These are phyloP conservation scores for Ophiostoma sp. DNA, from an alignment of 2,329 filamentous ascomycete genomes.

Conservation along the genomic window DNA sequence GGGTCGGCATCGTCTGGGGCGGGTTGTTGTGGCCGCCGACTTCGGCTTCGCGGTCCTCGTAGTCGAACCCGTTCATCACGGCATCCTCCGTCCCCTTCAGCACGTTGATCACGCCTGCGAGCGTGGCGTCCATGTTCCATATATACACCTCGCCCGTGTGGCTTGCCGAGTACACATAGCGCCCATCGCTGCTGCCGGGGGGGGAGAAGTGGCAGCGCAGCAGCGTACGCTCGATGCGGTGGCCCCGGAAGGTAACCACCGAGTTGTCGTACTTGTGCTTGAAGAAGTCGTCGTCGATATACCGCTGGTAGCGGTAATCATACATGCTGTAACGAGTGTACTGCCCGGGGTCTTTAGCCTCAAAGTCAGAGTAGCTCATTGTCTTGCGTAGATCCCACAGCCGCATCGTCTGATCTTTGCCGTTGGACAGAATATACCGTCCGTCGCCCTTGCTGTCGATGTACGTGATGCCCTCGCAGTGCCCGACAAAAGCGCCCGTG, in stretches of 20 bases:
- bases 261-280: constrained; percentile 83
- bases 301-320: constrained; percentile 67
- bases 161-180: constrained; percentile 90
- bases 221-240: constrained; percentile 80
- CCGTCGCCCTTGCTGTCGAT: constrained; percentile 66
- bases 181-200: constrained; percentile 73
- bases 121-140: constrained; percentile 83
- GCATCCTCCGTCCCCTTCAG: constrained; percentile 52
- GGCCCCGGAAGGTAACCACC: constrained; percentile 86
- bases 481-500: constrained; percentile 60
- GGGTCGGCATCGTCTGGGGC: background rate
- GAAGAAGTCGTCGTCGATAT: constrained; percentile 60
- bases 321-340: constrained; percentile 64
- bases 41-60: constrained; percentile 15
- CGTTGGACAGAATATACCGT: constrained; percentile 84
- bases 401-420: constrained; percentile 95
- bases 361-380: constrained; percentile 64
- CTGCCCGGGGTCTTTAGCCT: constrained; percentile 49
- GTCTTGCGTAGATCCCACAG: constrained; percentile 92
- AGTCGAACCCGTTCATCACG: background rate
- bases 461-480: constrained; percentile 62
- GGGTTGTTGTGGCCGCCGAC: background rate
- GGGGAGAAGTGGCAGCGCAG: constrained; percentile 96
- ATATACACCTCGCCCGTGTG: constrained; percentile 85
- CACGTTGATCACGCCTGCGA: constrained; percentile 74